Evolutionary conservation across 805 yeast species (phyloP).

Genomic region (Pichia cephalocereana): DNA sequence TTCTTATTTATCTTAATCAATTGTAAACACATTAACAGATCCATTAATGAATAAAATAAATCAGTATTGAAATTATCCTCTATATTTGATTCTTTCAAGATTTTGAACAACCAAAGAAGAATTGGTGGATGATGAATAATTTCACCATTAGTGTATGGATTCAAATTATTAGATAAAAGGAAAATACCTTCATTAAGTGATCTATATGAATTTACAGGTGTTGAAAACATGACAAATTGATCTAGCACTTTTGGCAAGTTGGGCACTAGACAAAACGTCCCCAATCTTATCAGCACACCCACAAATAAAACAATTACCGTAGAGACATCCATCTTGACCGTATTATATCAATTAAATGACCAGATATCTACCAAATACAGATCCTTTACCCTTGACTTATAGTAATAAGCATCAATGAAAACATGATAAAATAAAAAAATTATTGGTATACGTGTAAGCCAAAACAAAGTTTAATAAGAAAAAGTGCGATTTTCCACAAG

Average conservation of each 20-base stretch:
- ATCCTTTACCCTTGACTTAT: no score
- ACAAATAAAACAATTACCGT: constrained; percentile 9
- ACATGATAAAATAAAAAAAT: no score
- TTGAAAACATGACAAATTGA: constrained; percentile 53
- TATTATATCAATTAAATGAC: no score
- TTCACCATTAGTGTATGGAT: constrained; percentile 70
- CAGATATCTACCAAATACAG: no score
- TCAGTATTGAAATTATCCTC: constrained; percentile 15
- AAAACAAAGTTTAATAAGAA: no score
- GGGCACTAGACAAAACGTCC: constrained; percentile 24
- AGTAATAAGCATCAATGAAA: no score
- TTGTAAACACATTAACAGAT: constrained; percentile 46
- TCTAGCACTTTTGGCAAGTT: constrained; percentile 28
- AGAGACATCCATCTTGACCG: not conserved
- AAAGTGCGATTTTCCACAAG: no score
- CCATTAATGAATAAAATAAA: constrained; percentile 48
- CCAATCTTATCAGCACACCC: constrained; percentile 21
- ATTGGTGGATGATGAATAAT: constrained; percentile 82
- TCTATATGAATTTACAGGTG: constrained; percentile 65
- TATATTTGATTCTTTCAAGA: constrained; percentile 22
- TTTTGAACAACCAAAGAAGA: constrained; percentile 42
- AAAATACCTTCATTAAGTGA: constrained; percentile 60
- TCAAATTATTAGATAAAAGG: constrained; percentile 43
- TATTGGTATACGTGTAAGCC: no score
- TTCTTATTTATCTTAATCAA: constrained; percentile 42